Percentiles rank a stretch among this genome's conserved stretches.
Evolutionary conservation across 805 yeast species (phyloP).

Genomic region (Wilhelminamyces savonicus): DNA sequence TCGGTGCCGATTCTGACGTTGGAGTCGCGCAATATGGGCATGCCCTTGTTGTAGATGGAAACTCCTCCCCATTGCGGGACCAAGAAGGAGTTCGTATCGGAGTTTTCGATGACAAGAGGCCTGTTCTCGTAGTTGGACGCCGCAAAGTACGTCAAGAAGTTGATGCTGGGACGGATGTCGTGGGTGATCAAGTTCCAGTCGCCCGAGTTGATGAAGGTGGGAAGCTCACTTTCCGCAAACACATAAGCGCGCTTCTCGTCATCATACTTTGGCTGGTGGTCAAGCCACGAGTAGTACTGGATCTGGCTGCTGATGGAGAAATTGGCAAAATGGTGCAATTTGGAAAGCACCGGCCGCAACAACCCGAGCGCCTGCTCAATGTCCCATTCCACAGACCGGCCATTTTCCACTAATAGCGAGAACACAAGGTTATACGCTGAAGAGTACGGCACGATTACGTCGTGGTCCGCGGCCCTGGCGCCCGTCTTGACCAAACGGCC

Average conservation of each 20-base stretch:
- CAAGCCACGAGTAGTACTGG: conserved; percentile 54
- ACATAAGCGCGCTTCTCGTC: conserved; percentile 19
- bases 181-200: conserved; percentile 69
- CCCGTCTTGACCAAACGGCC: conserved; percentile 8
- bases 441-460: conserved; percentile 47
- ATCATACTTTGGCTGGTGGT: conserved; percentile 16
- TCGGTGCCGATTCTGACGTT: conserved; percentile 24
- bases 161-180: conserved; percentile 59
- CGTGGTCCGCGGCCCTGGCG: conserved; percentile 12
- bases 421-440: conserved; percentile 72
- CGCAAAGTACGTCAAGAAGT: conserved; percentile 67
- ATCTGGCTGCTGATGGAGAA: conserved; percentile 77
- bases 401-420: conserved; percentile 67
- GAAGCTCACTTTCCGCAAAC: conserved; percentile 48
- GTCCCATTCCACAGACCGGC: conserved; percentile 67
- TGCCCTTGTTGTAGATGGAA: conserved; percentile 38
- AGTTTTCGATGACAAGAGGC: conserved; percentile 46
- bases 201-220: conserved; percentile 77
- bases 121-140: conserved; percentile 31
- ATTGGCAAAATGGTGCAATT: conserved; percentile 52
- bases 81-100: conserved; percentile 52
- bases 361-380: conserved; percentile 47
- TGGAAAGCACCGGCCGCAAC: conserved; percentile 50
- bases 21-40: conserved; percentile 12
- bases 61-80: conserved; percentile 94